A percentile compares a stretch with the other conserved stretches of the same genome.
Conservation (phyloP, 768 basidiomycete species). For the Boletus subparvulus region DNA sequence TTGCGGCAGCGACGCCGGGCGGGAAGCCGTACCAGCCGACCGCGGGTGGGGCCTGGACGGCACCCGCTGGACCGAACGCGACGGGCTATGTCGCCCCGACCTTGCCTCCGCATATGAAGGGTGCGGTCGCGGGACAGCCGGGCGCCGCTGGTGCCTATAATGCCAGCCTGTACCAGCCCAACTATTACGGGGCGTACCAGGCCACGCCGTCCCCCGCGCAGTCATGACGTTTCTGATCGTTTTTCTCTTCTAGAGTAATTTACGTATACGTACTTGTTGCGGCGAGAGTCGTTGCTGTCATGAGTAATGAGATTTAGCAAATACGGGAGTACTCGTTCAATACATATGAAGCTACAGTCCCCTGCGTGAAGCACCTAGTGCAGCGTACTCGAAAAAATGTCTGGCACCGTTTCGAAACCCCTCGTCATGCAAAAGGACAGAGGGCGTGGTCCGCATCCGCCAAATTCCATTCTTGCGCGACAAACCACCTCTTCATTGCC, state of each 20-base stretch:
- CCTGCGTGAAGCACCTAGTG: no score
- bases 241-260: conserved; percentile 20
- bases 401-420: conserved; percentile 15
- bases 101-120: conserved; percentile 43
- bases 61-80: conserved; percentile 23
- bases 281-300: conserved; percentile 7
- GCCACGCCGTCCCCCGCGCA: conserved; percentile 33
- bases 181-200: conserved; percentile 35
- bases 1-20: conserved; percentile 30
- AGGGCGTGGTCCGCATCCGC: conserved; percentile 2
- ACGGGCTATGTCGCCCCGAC: conserved; percentile 35
- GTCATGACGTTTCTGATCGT: conserved; percentile 15
- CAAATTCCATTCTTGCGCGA: conserved; percentile 21
- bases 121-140: conserved; percentile 25
- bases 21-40: conserved; percentile 35
- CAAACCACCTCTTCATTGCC: conserved; percentile 33
- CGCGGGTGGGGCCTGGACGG: conserved; percentile 25
- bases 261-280: conserved; percentile 8
- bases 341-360: neutral
- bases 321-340: neutral
- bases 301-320: conserved; percentile 19
- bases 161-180: conserved; percentile 27
- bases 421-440: neutral
- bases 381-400: conserved; percentile 4
- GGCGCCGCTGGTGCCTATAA: conserved; percentile 19